Percentiles rank a stretch among this genome's conserved stretches.
Conservation (phyloP, 305 asterid genomes). For the Petunia hybrid region DNA sequence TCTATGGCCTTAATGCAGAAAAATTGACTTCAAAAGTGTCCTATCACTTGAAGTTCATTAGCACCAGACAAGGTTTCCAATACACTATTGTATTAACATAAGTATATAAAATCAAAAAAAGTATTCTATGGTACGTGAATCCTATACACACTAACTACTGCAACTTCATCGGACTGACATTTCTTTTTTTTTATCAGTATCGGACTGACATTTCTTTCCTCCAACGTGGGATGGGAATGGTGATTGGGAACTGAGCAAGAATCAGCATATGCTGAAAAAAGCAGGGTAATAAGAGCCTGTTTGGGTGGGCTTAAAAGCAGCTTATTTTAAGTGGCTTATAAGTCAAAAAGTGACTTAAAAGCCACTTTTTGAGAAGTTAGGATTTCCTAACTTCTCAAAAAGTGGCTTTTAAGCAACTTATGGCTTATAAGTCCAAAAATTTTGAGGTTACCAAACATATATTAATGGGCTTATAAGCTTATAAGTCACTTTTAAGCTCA, state of each 20-base stretch:
- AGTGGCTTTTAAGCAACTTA: no score
- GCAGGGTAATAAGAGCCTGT: constrained; percentile 1
- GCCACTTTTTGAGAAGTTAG: no score
- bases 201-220: constrained; percentile 19
- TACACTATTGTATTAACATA: background rate
- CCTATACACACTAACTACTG: constrained; percentile 2
- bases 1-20: background rate
- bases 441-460: no score
- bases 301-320: no score
- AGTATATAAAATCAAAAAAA: background rate
- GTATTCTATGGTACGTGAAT: background rate
- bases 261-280: constrained; percentile 16
- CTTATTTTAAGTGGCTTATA: no score
- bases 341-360: no score
- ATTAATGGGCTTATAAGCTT: no score
- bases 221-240: background rate
- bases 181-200: background rate
- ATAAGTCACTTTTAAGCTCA: no score
- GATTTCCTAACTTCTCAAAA: no score
- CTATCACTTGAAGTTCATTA: background rate
- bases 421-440: no score
- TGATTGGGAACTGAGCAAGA: constrained; percentile 7
- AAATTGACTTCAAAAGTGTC: background rate
- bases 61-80: constrained; percentile 18
- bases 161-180: constrained; percentile 24